These are phyloP conservation scores for Teratosphaeria nubilosa DNA, from an alignment of 2,329 filamentous ascomycete species.

Conservation along the genomic window DNA sequence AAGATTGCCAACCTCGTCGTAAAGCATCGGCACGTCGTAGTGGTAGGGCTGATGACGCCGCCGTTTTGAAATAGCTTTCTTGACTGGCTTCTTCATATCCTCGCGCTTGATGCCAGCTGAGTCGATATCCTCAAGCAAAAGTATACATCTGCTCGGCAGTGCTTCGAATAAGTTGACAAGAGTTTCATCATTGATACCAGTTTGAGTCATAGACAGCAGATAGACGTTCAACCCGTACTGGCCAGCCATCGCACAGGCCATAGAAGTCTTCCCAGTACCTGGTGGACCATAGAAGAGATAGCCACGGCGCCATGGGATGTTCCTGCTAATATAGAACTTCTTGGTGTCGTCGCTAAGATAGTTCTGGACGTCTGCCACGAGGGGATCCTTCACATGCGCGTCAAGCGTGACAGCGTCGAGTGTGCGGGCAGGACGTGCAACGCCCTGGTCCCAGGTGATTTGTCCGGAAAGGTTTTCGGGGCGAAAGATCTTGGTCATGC, in stretches of 20 bases:
- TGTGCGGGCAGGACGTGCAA: slow-evolving; percentile 52
- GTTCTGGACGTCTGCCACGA: slow-evolving; percentile 62
- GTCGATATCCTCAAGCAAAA: slow-evolving; percentile 97
- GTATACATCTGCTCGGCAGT: slow-evolving; percentile 96
- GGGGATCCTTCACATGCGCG: slow-evolving; percentile 49
- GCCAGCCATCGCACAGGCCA: slow-evolving; percentile 89
- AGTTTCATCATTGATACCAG: slow-evolving; percentile 94
- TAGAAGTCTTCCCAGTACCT: slow-evolving; percentile 94
- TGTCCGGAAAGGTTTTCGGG: slow-evolving; percentile 9
- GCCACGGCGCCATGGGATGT: slow-evolving; percentile 77
- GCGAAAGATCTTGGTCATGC: slow-evolving; percentile 12
- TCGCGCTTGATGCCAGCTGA: slow-evolving; percentile 89
- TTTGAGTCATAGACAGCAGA: slow-evolving; percentile 85
- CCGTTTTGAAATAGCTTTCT: not conserved
- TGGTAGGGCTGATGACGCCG: not conserved
- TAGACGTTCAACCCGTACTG: slow-evolving; percentile 95
- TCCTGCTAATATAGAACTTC: slow-evolving; percentile 69
- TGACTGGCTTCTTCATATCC: slow-evolving; percentile 41
- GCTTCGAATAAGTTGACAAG: slow-evolving; percentile 95
- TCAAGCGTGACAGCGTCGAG: slow-evolving; percentile 67
- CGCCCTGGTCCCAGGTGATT: slow-evolving; percentile 25
- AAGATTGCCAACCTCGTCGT: not conserved
- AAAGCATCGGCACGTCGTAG: not conserved
- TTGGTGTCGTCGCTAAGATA: slow-evolving; percentile 60
- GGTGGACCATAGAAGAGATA: slow-evolving; percentile 91